Evolutionary conservation across 140 eudicot genomes (phyloP), one percentile per base, ranked within the genome.

Genomic region (Bidens hawaiensis): DNA sequence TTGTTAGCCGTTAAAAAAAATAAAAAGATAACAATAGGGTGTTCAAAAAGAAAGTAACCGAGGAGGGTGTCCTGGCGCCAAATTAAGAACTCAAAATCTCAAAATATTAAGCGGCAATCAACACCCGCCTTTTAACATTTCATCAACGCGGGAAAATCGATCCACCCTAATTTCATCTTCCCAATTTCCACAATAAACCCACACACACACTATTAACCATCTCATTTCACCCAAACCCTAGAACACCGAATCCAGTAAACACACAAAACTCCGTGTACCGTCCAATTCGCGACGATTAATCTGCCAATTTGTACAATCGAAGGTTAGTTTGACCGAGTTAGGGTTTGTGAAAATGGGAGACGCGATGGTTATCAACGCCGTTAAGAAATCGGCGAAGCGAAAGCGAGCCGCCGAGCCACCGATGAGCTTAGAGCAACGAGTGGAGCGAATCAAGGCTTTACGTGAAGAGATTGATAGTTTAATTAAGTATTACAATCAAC

Each of bases 331-430:
- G 69, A 81, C n/a, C n/a, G n/a, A n/a, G n/a, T n/a, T n/a, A n/a
- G n/a, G n/a, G n/a, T n/a, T n/a, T n/a, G n/a, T n/a, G n/a, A n/a
- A n/a, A n/a, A n/a, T 81, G 86, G 72, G 68, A 9, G 86, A 77
- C 14, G 33, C 78, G 6, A 77, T 76, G 80, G 78, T 69, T 0
- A 42, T 81, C 1, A 80, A 73, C 0, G 60, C 2, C 1, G 65
- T 15, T 34, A 83, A 77, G 79, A 83, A 76, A 33, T 45, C 72
- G 13, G 8, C 46, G 65, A 85, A 85, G 73, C 57, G 94, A 27
- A 85, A 85, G 70, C 49, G 88, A 14, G 76, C 11, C n/a, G n/a
- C n/a, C 6, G 85, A 69, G 56, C 6, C 52, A 5, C 11, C 45
- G 57, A 62, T 81, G 71, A 72, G 64, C 16, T 16, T n/a, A 10